phyloP scores from a whole-genome alignment of 805 yeast genomes.

The Blastobotrys terrestris region DNA sequence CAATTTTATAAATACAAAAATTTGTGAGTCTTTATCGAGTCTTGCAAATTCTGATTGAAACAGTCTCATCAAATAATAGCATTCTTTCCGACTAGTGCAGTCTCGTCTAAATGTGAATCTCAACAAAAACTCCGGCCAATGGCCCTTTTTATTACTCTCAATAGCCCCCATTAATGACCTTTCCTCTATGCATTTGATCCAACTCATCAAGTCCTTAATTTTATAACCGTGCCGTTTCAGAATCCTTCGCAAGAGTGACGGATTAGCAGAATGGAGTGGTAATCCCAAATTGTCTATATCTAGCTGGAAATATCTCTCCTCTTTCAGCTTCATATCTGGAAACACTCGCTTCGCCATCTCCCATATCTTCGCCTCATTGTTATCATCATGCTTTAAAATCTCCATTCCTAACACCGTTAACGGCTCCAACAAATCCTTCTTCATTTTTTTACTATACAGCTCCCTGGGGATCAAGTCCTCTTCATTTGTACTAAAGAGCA shows the following conservation, averaged over 20 bases:
- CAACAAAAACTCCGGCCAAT: constrained; percentile 28
- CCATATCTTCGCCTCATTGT: background rate
- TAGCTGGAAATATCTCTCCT: background rate
- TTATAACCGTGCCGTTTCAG: constrained; percentile 14
- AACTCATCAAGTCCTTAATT: constrained; percentile 8
- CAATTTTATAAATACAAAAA: constrained; percentile 19
- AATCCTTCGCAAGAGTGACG: background rate
- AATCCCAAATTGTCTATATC: background rate
- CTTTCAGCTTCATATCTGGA: background rate
- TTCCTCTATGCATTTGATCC: constrained; percentile 19
- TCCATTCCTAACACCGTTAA: background rate
- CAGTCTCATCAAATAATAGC: constrained; percentile 19
- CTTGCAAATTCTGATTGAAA: constrained; percentile 15
- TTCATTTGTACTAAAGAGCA: background rate
- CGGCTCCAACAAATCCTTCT: background rate
- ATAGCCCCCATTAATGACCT: constrained; percentile 16
- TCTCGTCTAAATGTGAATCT: constrained; percentile 23
- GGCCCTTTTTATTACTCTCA: constrained; percentile 11
- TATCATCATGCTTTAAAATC: background rate
- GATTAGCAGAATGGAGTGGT: background rate
- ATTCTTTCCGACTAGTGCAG: constrained; percentile 19
- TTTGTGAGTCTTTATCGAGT: constrained; percentile 12
- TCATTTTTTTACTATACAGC: background rate
- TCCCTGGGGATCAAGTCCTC: background rate
- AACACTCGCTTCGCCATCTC: background rate